Evolutionary conservation across 306 rosid genomes (phyloP), one percentile per base, ranked within the genome.

Genomic region (Vigna radiata): DNA sequence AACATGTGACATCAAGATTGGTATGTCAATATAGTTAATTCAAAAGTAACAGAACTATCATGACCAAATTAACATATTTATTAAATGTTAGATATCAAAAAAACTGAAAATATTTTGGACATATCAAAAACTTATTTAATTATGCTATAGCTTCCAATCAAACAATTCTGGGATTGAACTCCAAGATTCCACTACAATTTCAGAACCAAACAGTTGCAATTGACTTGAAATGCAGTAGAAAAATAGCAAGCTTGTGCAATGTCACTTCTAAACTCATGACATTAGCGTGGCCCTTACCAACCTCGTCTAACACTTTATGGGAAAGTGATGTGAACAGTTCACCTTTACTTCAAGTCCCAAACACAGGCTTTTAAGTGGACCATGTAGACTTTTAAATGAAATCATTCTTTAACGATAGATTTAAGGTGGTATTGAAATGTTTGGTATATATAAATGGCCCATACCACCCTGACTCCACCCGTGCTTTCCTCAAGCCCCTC

Each of bases 261-360:
- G 18, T 7, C 23, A 52, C 11, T 2, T 7, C 17, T 52, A 52
- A 52, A 52, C 25, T 16, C 25, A 7, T 0, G 5, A 53, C 8
- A 7, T 8, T 17, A 53, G 18, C 25, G 2, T 8, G 8, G 50
- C 49, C 11, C 37, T n/a, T 49, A 60, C 58, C 58, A 48, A 61
- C 44, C 72, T 64, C 65, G 37, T 46, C 55, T 49, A 70, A 78
- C 31, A 56, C n/a, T 73, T 41, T 43, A 43, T 37, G 18, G 44
- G 43, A 43, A 23, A 25, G 46, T 58, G 29, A 41, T 2, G 36
- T 37, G 5, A 49, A 18, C 14, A 53, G 16, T 31, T 33, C 27
- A 25, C 6, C 60, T 69, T 8, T 12, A 29, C 60, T 49, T 69
- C 29, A n/a, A 29, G 50, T 9, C 47, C 47, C 46, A 29, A 0